Percentiles rank a stretch among this genome's conserved stretches.
Conservation (phyloP, 2,329 filamentous ascomycete species). For the Pezicula radicicola region DNA sequence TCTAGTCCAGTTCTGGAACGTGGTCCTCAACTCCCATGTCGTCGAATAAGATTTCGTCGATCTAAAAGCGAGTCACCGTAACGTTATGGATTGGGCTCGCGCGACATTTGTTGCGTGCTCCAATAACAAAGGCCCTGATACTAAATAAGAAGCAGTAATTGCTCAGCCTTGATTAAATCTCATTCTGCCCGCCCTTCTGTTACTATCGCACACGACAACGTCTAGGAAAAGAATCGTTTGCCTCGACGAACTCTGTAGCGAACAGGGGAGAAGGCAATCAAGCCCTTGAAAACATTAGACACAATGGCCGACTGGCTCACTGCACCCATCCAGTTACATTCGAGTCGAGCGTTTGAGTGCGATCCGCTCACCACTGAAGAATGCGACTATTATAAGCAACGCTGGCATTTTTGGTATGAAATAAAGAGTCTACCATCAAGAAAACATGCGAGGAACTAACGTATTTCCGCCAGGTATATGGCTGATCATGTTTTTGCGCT, state of each 20-base stretch:
- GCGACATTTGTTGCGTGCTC: background rate
- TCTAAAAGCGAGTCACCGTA: background rate
- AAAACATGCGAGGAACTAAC: background rate
- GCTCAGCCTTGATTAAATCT: background rate
- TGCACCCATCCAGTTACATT: constrained; percentile 37
- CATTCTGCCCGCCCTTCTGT: background rate
- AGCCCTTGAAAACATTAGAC: constrained; percentile 35
- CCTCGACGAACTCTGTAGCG: no score
- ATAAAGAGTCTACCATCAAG: background rate
- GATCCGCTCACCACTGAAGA: constrained; percentile 35
- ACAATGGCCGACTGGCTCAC: constrained; percentile 34
- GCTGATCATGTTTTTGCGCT: constrained; percentile 52
- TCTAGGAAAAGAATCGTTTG: background rate
- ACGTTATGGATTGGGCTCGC: background rate
- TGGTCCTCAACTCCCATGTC: no score
- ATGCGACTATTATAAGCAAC: constrained; percentile 41
- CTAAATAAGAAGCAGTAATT: background rate
- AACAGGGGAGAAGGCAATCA: constrained; percentile 26
- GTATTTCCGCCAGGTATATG: constrained; percentile 39
- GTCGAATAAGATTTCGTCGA: background rate
- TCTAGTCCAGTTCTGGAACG: no score
- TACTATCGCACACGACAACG: background rate
- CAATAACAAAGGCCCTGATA: background rate
- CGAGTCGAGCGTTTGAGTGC: constrained; percentile 24
- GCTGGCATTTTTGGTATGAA: constrained; percentile 46